These are phyloP conservation scores for Bolboschoenoplectus hybrid DNA, from an alignment of 202 grass and related monocot genomes.

Conservation along the genomic window DNA sequence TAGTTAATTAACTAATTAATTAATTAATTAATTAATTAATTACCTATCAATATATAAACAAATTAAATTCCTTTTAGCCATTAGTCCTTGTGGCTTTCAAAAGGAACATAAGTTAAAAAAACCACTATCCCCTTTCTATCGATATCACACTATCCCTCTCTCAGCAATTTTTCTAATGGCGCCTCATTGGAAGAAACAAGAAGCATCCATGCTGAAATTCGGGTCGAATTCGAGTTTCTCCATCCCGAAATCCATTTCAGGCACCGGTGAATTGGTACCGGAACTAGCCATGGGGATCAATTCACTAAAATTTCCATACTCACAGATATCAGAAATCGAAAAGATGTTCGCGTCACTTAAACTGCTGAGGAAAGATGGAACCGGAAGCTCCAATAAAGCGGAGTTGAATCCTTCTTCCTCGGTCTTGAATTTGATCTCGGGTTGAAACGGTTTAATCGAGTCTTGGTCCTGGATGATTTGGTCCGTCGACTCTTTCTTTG, in stretches of 20 bases:
- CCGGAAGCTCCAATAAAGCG: neutral
- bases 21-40: constrained; percentile 8
- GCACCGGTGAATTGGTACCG: constrained; percentile 27
- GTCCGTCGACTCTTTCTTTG: neutral
- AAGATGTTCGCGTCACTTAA: constrained; percentile 9
- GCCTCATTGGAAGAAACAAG: constrained; percentile 42
- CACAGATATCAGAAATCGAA: neutral
- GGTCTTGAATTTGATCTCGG: constrained; percentile 32
- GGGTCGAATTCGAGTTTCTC: constrained; percentile 40
- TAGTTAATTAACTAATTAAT: constrained; percentile 7
- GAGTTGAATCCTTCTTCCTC: constrained; percentile 20
- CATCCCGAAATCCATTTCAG: constrained; percentile 37
- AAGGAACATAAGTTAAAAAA: constrained; percentile 4
- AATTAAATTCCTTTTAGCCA: constrained; percentile 3
- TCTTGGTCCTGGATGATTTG: neutral
- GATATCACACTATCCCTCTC: constrained; percentile 11
- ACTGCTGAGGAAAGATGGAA: constrained; percentile 5
- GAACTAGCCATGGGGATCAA: constrained; percentile 35
- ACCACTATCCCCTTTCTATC: constrained; percentile 8
- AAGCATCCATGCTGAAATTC: constrained; percentile 36
- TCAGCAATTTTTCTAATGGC: neutral
- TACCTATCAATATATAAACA: neutral
- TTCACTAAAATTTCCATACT: constrained; percentile 31
- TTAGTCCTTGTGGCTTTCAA: neutral
- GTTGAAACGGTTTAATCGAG: constrained; percentile 12